Conservation (phyloP, 768 basidiomycete species). For the Mycena polygramma region DNA sequence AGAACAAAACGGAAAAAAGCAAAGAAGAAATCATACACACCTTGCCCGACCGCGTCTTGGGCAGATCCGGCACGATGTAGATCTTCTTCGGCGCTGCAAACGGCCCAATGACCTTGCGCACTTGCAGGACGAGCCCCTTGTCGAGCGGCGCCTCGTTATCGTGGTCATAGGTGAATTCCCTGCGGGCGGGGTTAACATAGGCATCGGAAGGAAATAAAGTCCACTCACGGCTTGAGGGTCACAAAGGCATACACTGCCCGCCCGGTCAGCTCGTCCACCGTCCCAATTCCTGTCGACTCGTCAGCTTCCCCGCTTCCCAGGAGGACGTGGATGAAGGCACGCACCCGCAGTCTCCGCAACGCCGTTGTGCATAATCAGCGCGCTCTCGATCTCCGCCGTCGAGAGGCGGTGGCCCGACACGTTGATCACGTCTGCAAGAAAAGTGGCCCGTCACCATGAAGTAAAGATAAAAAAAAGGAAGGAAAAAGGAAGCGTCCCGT, state of each 20-base stretch:
- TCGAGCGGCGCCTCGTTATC: slow-evolving; percentile 70
- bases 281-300: slow-evolving; percentile 73
- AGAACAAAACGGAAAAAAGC: no score
- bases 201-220: slow-evolving; percentile 5
- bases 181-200: no score
- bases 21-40: slow-evolving; percentile 56
- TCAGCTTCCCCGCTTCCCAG: background rate
- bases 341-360: slow-evolving; percentile 93
- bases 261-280: slow-evolving; percentile 88
- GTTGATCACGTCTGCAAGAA: slow-evolving; percentile 88
- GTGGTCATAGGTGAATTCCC: slow-evolving; percentile 84
- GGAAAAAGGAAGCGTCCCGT: no score
- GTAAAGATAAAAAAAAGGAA: no score
- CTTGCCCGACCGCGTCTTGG: slow-evolving; percentile 96
- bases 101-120: slow-evolving; percentile 97
- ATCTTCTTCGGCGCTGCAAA: slow-evolving; percentile 98
- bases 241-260: slow-evolving; percentile 97
- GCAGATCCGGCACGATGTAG: slow-evolving; percentile 84
- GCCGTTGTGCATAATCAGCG: slow-evolving; percentile 93
- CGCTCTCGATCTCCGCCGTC: slow-evolving; percentile 98
- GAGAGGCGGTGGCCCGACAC: slow-evolving; percentile 97
- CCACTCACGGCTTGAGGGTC: slow-evolving; percentile 89
- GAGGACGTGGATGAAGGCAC: slow-evolving; percentile 30
- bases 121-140: slow-evolving; percentile 94
- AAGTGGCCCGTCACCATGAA: no score